Evolutionary conservation across 106 monocot genomes (phyloP).

Genomic region (Gastrodia elata): DNA sequence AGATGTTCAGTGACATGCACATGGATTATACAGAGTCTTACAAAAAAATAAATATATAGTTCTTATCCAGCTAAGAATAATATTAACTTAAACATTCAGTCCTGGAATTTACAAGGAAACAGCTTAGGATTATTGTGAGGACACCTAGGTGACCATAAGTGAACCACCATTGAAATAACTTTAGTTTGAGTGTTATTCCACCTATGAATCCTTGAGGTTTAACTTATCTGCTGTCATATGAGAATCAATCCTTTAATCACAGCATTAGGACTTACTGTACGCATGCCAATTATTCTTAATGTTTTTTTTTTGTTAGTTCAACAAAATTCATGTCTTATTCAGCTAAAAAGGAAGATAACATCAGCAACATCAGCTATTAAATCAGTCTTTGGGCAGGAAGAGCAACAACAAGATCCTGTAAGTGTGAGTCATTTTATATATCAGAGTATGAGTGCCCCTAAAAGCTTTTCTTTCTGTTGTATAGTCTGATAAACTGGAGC

Average conservation of each 20-base stretch:
- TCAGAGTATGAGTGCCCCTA: background rate
- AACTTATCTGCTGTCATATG: background rate
- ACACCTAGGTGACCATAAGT: background rate
- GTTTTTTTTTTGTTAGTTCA: background rate
- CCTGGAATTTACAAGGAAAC: too few relatives aligned
- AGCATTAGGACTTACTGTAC: background rate
- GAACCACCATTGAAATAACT: background rate
- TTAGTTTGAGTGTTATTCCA: background rate
- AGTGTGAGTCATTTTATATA: conserved; percentile 16
- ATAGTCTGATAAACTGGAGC: conserved; percentile 86
- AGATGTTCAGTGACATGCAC: too few relatives aligned
- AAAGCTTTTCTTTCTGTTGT: conserved; percentile 11
- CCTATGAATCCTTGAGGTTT: background rate
- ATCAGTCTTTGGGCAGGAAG: conserved; percentile 90
- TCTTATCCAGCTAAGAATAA: too few relatives aligned
- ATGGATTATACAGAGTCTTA: too few relatives aligned
- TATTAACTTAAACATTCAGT: too few relatives aligned
- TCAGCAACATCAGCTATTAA: conserved; percentile 97
- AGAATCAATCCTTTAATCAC: background rate
- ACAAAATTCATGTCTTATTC: conserved; percentile 8
- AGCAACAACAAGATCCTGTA: conserved; percentile 49
- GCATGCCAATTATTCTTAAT: background rate
- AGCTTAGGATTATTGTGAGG: too few relatives aligned
- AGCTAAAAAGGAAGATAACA: conserved; percentile 80
- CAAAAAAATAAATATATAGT: too few relatives aligned